phyloP scores from a whole-genome alignment of 2,329 filamentous ascomycete genomes.

The Phyllosticta citriasiana region DNA sequence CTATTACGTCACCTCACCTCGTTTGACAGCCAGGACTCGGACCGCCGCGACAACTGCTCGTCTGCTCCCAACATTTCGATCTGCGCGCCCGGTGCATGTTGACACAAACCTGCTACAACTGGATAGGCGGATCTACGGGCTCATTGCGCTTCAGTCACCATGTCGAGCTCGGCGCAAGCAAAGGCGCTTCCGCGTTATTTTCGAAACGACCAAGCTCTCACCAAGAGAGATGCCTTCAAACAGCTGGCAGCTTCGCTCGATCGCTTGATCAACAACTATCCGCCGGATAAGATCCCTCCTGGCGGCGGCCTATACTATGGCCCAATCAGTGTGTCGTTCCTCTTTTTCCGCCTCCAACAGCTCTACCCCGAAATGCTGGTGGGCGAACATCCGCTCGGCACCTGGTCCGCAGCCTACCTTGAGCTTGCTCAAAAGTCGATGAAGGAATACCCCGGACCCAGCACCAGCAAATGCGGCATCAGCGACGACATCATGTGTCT shows the following conservation, averaged over 20 bases:
- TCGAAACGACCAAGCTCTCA: slow-evolving; percentile 28
- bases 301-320: slow-evolving; percentile 42
- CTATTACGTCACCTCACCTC: slow-evolving; percentile 6
- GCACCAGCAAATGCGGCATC: slow-evolving; percentile 37
- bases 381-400: slow-evolving; percentile 36
- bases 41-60: not conserved
- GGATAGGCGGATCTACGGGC: not conserved
- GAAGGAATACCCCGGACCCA: slow-evolving; percentile 38
- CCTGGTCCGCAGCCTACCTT: slow-evolving; percentile 41
- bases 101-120: not conserved
- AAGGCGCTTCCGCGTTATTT: slow-evolving; percentile 30
- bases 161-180: slow-evolving; percentile 4
- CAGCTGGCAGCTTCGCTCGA: slow-evolving; percentile 41
- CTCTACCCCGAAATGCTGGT: slow-evolving; percentile 39
- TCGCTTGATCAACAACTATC: slow-evolving; percentile 38
- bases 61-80: slow-evolving; percentile 7
- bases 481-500: slow-evolving; percentile 42
- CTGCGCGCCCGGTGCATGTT: slow-evolving; percentile 3
- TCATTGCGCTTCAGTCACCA: not conserved
- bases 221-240: slow-evolving; percentile 36
- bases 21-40: not conserved
- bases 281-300: slow-evolving; percentile 35
- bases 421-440: slow-evolving; percentile 41
- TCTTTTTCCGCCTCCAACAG: slow-evolving; percentile 40
- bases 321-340: slow-evolving; percentile 39